Percentiles rank a stretch among this genome's conserved stretches.
These are phyloP conservation scores for Cyclotella kingstonii DNA, from an alignment of 108 stramenopile genomes.

Conservation along the genomic window DNA sequence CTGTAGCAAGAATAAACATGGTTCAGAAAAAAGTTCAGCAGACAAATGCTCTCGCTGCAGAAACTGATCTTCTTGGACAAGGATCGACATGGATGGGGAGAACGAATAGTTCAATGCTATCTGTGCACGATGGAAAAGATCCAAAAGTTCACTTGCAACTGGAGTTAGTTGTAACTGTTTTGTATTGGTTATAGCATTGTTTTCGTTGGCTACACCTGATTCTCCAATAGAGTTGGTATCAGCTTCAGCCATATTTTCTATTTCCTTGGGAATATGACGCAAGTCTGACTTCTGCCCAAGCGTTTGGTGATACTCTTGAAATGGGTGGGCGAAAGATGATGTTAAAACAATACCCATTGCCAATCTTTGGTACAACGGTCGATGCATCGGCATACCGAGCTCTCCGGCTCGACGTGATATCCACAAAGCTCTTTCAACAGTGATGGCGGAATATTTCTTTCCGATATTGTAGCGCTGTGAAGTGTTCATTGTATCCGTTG, in stretches of 20 bases:
- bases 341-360: conserved; percentile 39
- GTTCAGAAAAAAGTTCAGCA: conserved; percentile 17
- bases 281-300: background rate
- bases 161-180: conserved; percentile 1
- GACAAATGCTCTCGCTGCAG: conserved; percentile 13
- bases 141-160: conserved; percentile 21
- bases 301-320: background rate
- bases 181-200: no score
- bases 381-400: conserved; percentile 38
- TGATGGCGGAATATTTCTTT: conserved; percentile 19
- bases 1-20: conserved; percentile 26
- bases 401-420: conserved; percentile 41
- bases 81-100: conserved; percentile 16
- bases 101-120: conserved; percentile 1
- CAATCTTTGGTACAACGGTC: conserved; percentile 38
- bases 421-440: conserved; percentile 30
- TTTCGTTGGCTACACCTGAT: no score
- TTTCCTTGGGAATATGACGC: no score
- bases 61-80: conserved; percentile 8
- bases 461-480: no score
- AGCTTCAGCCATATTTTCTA: no score
- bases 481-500: no score
- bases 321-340: background rate
- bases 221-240: no score
- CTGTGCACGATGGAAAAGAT: conserved; percentile 17